Evolutionary conservation across 2,329 filamentous ascomycete genomes (phyloP), one percentile per base, ranked within the genome.

Genomic region (Arachnopeziza araneosa): DNA sequence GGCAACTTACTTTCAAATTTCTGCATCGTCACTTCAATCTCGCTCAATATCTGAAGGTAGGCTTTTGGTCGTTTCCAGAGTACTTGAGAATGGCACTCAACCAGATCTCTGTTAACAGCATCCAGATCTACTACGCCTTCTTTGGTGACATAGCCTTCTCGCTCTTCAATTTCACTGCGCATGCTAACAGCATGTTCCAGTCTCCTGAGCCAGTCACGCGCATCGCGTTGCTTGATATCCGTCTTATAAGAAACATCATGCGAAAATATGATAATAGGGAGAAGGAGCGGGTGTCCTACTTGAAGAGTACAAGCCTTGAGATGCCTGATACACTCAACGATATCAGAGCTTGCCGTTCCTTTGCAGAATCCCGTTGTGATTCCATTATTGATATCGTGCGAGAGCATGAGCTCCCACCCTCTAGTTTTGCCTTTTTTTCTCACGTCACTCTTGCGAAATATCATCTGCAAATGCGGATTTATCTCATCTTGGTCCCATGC

Each of bases 381-480:
- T 64, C 76, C 75, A 4, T 79, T 80, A 17, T 72, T 75, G 72
- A 86, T 80, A 56, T 77, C 79, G 71, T 87, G 77, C 1, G 83
- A 85, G 49, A 87, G 78, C 77, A 85, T 84, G 60, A 86, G 77
- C 71, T 87, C 84, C 83, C 83, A 87, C 50, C 84, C 84, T 55
- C 84, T 80, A 21, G 84, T 87, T 69, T 78, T 80, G 58, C 83
- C 83, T 73, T 83, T 85, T 70, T 87, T 87, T 57, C 82, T 81
- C 50, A 87, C 84, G 69, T 87, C 84, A 22, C 82, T 85, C 72
- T 87, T 87, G 65, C 84, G 81, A 68, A 83, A 84, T 61, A 87
- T 78, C 65, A 87, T 82, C 67, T 87, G 84, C 52, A 86, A 73
- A 72, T 83, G 80, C 48, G 79, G 80, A 63, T 85, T 78, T 1